Evolutionary conservation across 2,329 filamentous ascomycete species (phyloP).

Genomic region (Colletotrichum siamense): DNA sequence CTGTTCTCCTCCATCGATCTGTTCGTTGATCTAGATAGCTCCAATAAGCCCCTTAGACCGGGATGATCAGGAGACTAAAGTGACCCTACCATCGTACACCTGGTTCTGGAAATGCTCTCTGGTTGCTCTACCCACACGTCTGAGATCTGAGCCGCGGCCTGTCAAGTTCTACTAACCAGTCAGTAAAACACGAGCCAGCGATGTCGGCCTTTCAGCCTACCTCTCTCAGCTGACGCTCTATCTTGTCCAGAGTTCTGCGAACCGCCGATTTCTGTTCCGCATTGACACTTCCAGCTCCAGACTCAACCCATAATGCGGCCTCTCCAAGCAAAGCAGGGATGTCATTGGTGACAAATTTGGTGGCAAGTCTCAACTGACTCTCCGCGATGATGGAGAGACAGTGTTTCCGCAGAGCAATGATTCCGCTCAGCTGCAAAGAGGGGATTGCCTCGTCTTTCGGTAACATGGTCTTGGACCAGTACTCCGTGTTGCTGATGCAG

Average conservation of each 20-base stretch:
- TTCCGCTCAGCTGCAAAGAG: constrained; percentile 46
- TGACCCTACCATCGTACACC: constrained; percentile 1
- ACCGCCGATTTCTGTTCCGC: constrained; percentile 41
- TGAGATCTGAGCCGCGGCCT: not conserved
- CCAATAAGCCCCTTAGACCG: not conserved
- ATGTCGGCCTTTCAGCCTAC: constrained; percentile 27
- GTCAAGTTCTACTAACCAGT: not conserved
- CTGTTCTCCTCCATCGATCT: constrained; percentile 31
- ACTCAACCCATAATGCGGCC: constrained; percentile 48
- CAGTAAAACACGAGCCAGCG: not conserved
- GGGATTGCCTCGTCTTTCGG: constrained; percentile 30
- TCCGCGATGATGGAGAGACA: constrained; percentile 51
- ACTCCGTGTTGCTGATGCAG: constrained; percentile 49
- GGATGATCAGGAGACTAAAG: not conserved
- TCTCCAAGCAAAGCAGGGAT: constrained; percentile 46
- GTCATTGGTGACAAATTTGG: constrained; percentile 42
- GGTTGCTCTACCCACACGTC: not conserved
- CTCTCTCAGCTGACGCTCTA: constrained; percentile 35
- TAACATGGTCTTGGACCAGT: constrained; percentile 40
- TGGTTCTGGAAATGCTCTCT: not conserved
- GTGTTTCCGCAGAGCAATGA: constrained; percentile 43
- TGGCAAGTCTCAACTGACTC: constrained; percentile 40
- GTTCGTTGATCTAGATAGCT: not conserved
- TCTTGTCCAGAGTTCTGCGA: constrained; percentile 32
- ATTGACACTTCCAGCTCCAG: constrained; percentile 40